These are phyloP conservation scores for Phoma sp. DNA, from an alignment of 2,329 filamentous ascomycete species.

Conservation along the genomic window DNA sequence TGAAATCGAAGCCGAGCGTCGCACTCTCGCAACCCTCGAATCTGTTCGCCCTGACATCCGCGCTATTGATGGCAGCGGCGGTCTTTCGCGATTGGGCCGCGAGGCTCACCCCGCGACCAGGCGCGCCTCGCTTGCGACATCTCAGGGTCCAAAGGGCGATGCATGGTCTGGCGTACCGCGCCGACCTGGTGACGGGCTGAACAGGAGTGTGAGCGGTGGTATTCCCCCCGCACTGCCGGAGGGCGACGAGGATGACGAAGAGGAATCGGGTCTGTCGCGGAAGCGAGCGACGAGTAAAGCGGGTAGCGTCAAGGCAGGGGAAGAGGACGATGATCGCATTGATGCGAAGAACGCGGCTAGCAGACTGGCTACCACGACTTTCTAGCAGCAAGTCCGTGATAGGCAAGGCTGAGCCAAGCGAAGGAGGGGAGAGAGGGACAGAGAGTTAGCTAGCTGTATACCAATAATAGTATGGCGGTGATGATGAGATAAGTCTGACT, in stretches of 20 bases:
- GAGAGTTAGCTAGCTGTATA: background rate
- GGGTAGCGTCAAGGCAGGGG: conserved; percentile 65
- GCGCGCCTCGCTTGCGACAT: conserved; percentile 78
- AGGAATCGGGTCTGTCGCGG: conserved; percentile 55
- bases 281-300: conserved; percentile 57
- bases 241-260: conserved; percentile 62
- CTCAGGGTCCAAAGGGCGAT: conserved; percentile 96
- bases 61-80: conserved; percentile 88
- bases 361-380: conserved; percentile 90
- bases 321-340: conserved; percentile 91
- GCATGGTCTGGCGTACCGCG: conserved; percentile 95
- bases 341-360: conserved; percentile 96
- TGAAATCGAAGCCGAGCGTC: conserved; percentile 93
- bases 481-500: no score
- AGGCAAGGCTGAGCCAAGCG: conserved; percentile 7
- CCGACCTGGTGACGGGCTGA: conserved; percentile 73
- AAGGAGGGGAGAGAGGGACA: background rate
- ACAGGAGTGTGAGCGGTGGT: conserved; percentile 76
- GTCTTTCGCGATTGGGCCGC: conserved; percentile 85
- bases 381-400: conserved; percentile 57
- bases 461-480: background rate
- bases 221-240: conserved; percentile 65
- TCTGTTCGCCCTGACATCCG: conserved; percentile 91
- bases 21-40: conserved; percentile 90
- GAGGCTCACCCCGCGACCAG: conserved; percentile 81